A percentile compares a stretch with the other conserved stretches of the same genome.
phyloP scores from a whole-genome alignment of 805 yeast genomes.

The Lachancea nothofagi region DNA sequence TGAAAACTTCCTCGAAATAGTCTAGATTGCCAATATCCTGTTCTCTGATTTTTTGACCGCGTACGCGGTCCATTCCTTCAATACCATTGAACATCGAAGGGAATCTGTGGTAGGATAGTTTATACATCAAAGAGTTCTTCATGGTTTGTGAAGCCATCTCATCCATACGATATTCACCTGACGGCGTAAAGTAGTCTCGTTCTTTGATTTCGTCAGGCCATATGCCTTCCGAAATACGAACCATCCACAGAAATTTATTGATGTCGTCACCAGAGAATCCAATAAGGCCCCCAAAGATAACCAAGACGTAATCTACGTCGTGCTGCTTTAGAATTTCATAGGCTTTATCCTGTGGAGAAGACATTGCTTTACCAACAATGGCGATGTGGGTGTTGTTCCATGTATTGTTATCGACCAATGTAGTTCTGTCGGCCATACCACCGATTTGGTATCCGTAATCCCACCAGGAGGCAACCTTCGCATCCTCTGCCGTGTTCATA shows the following conservation, averaged over 20 bases:
- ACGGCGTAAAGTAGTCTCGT: slow-evolving; percentile 71
- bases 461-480: slow-evolving; percentile 99
- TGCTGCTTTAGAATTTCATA: slow-evolving; percentile 83
- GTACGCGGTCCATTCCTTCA: slow-evolving; percentile 76
- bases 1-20: slow-evolving; percentile 88
- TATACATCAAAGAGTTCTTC: slow-evolving; percentile 89
- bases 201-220: slow-evolving; percentile 99
- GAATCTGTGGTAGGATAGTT: slow-evolving; percentile 86
- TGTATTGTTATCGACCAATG: slow-evolving; percentile 96
- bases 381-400: slow-evolving; percentile 99
- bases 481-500: slow-evolving; percentile 95
- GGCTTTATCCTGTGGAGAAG: slow-evolving; percentile 79
- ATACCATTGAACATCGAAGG: slow-evolving; percentile 57
- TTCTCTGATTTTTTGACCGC: slow-evolving; percentile 68
- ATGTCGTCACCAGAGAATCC: slow-evolving; percentile 96
- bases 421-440: slow-evolving; percentile 99
- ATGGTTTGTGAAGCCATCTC: slow-evolving; percentile 74
- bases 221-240: slow-evolving; percentile 95
- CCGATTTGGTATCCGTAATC: slow-evolving; percentile 99
- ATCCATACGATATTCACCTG: slow-evolving; percentile 88
- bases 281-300: slow-evolving; percentile 88
- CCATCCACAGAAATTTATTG: slow-evolving; percentile 98
- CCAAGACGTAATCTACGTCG: slow-evolving; percentile 91
- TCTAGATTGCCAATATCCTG: slow-evolving; percentile 51
- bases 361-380: slow-evolving; percentile 97